Evolutionary conservation across 495 filamentous ascomycete genomes (phyloP), one percentile per base, ranked within the genome.

Genomic region (Annulohypoxylon moriforme): DNA sequence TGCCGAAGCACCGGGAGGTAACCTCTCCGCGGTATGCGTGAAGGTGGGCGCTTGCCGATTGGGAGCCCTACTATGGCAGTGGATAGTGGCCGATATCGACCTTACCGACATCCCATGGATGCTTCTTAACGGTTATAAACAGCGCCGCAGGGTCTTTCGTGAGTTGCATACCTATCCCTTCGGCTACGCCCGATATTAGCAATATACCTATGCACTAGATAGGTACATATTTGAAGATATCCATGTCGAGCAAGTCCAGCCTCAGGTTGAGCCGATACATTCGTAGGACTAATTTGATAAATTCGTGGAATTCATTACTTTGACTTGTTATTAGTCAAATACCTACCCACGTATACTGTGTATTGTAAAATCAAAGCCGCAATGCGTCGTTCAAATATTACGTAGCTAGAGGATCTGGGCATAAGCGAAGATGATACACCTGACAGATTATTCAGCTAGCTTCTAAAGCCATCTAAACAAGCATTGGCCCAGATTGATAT

Each of bases 1-100:
- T 73, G 70, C 70, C 70, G 70, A 69, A 73, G 70, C 65, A 73
- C 66, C 66, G 71, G 71, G 60, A 62, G 58, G 65, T 62, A 40
- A 63, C 57, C 60, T 64, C 66, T 58, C 61, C 71, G 71, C 40
- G 70, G 56, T 69, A 73, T 69, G 66, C 62, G 65, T 56, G 44
- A 71, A 56, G 49, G 34, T 57, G 71, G 61, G 60, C 60, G 65
- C 71, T 8, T 69, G 57, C 66, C 71, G 71, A 69, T 73, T 73
- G 71, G 66, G 62, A 42, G 57, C 60, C 65, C 47, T 65, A 42
- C 22, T 68, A 61, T 58, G 46, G 33, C 20, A 50, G 42, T 65
- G 46, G 36, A 65, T 47, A 65, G 34, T 61, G 31, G 9, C 22
- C 64, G 61, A 67, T 71, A 72, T 68, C 24, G 42, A 58, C 36